phyloP scores from a whole-genome alignment of 768 basidiomycete species.

The Leucosporidium scottii region DNA sequence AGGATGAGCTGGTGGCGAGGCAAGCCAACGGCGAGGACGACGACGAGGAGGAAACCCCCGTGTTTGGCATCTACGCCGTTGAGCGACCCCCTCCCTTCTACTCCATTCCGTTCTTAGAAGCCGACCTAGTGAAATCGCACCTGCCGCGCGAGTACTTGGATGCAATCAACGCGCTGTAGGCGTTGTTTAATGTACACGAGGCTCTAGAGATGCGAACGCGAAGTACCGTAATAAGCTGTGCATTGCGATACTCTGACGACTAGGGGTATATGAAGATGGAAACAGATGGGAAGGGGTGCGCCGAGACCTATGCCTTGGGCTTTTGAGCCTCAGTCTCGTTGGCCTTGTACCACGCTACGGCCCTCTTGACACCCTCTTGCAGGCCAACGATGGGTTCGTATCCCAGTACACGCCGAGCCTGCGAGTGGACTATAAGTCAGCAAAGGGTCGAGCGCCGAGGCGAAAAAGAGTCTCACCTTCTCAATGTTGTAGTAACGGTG shows the following conservation, averaged over 20 bases:
- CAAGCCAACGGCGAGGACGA: neutral
- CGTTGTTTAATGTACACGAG: too few species aligned
- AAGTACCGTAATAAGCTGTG: too few species aligned
- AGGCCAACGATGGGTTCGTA: slow-evolving; percentile 87
- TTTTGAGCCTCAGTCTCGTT: slow-evolving; percentile 18
- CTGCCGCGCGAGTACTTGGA: slow-evolving; percentile 22
- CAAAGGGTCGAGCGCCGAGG: too few species aligned
- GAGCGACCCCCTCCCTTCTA: slow-evolving; percentile 10
- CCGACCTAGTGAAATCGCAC: slow-evolving; percentile 8
- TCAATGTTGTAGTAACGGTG: slow-evolving; percentile 89
- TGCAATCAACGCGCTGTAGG: slow-evolving; percentile 11
- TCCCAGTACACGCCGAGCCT: slow-evolving; percentile 70
- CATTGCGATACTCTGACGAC: too few species aligned
- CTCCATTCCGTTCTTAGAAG: slow-evolving; percentile 4
- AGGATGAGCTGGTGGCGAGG: neutral
- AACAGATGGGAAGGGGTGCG: too few species aligned
- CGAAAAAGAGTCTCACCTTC: slow-evolving; percentile 47
- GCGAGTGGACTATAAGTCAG: neutral
- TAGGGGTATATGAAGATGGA: too few species aligned
- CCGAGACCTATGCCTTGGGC: too few species aligned
- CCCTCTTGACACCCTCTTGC: slow-evolving; percentile 74
- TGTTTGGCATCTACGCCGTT: slow-evolving; percentile 21
- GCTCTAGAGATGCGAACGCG: too few species aligned
- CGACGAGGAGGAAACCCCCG: neutral
- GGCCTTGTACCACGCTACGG: slow-evolving; percentile 48